phyloP scores from a whole-genome alignment of 73 alveolate genomes.

The Paramecium octaurelia region DNA sequence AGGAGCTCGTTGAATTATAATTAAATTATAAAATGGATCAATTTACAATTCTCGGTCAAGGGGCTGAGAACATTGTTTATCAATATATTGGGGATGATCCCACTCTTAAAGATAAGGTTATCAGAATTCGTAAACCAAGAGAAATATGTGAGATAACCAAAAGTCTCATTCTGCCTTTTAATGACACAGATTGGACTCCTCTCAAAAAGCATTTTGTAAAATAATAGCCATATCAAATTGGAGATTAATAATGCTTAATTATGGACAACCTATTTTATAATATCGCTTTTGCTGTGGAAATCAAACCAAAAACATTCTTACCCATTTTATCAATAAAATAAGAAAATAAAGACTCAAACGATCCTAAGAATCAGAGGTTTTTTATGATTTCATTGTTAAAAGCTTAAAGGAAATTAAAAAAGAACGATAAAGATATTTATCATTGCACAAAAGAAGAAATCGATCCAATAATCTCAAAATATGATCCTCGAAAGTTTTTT shows the following conservation, averaged over 20 bases:
- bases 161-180: not conserved
- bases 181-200: conserved; percentile 36
- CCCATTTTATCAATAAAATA: conserved; percentile 23
- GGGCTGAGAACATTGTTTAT: not conserved
- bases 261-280: conserved; percentile 16
- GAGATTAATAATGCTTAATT: not conserved
- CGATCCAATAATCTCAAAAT: not conserved
- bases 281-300: not conserved
- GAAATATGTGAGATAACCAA: not conserved
- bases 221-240: not conserved
- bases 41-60: not conserved
- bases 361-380: not conserved
- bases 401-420: not conserved
- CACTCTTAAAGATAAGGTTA: not conserved
- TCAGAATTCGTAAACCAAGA: not conserved
- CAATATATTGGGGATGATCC: conserved; percentile 16
- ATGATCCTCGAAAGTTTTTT: conserved; percentile 12
- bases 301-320: conserved; percentile 40
- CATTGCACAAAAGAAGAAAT: not conserved
- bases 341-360: not conserved
- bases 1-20: conserved; percentile 28
- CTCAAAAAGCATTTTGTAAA: not conserved
- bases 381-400: not conserved
- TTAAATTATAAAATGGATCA: not conserved
- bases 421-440: not conserved